Conservation (phyloP, 352 stramenopile genomes). For the Globisporangium carolinianum region DNA sequence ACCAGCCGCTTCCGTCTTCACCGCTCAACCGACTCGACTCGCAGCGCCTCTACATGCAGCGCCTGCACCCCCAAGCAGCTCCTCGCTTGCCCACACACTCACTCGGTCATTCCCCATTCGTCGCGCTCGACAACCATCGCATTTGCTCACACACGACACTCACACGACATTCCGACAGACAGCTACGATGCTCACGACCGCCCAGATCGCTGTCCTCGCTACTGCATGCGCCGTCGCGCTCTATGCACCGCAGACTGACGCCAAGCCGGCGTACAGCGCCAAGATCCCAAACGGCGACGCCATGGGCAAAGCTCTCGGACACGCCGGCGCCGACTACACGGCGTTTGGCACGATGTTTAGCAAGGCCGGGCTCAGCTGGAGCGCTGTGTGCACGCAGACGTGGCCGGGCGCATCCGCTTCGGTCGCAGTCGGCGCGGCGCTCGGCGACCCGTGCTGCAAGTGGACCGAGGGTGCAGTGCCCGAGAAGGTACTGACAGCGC, state of each 20-base stretch:
- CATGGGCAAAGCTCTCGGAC: slow-evolving; percentile 33
- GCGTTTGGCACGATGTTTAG: slow-evolving; percentile 42
- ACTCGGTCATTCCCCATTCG: slow-evolving; percentile 11
- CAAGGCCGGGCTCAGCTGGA: slow-evolving; percentile 24
- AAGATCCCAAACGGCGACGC: slow-evolving; percentile 39
- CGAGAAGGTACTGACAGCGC: slow-evolving; percentile 28
- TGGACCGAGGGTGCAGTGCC: slow-evolving; percentile 26
- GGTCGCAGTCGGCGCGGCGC: slow-evolving; percentile 31
- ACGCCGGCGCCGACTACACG: slow-evolving; percentile 30
- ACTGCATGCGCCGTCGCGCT: slow-evolving; percentile 3
- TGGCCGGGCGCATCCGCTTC: slow-evolving; percentile 22
- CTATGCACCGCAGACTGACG: slow-evolving; percentile 4
- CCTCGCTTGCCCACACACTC: not conserved
- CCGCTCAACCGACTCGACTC: not conserved
- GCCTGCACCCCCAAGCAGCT: not conserved
- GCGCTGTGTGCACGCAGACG: slow-evolving; percentile 30
- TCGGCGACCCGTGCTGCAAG: slow-evolving; percentile 55
- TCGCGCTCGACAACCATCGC: not conserved
- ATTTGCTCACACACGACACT: not conserved
- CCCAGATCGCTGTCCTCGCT: slow-evolving; percentile 7
- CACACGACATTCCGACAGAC: no score
- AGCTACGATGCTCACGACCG: slow-evolving; percentile 6
- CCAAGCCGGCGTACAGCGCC: slow-evolving; percentile 7
- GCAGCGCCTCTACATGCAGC: slow-evolving; percentile 1
- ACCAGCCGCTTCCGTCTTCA: not conserved